phyloP scores from a whole-genome alignment of 169 alveolate genomes.

The Theileria orientalis region DNA sequence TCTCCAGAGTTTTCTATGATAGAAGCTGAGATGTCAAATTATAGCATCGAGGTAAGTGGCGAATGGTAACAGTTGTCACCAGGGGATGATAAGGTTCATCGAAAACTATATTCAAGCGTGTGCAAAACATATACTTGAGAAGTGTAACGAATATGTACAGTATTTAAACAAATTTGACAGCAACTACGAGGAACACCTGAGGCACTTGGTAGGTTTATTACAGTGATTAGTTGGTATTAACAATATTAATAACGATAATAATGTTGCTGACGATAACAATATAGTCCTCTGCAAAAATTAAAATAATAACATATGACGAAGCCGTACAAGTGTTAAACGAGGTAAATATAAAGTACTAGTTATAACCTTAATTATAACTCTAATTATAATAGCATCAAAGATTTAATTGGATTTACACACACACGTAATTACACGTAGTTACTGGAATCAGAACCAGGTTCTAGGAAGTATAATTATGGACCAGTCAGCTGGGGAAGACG shows the following conservation, averaged over 20 bases:
- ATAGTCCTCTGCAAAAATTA: slow-evolving; percentile 30
- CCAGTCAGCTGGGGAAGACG: slow-evolving; percentile 69
- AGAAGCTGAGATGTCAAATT: slow-evolving; percentile 91
- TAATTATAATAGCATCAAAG: too few relatives aligned
- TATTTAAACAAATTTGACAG: slow-evolving; percentile 43
- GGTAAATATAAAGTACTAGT: slow-evolving; percentile 15
- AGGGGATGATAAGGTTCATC: slow-evolving; percentile 63
- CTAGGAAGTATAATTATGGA: slow-evolving; percentile 76
- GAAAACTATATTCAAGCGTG: slow-evolving; percentile 54
- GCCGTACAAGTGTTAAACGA: slow-evolving; percentile 61
- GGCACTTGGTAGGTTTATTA: slow-evolving; percentile 19
- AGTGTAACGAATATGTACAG: slow-evolving; percentile 50
- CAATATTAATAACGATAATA: slow-evolving; percentile 24
- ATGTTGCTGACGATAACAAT: too few relatives aligned
- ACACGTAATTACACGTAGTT: background rate
- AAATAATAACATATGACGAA: slow-evolving; percentile 57
- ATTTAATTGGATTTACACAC: too few relatives aligned
- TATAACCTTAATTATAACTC: too few relatives aligned
- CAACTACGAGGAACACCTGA: slow-evolving; percentile 30
- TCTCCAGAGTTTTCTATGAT: slow-evolving; percentile 99
- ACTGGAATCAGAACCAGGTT: background rate
- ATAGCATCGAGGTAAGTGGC: slow-evolving; percentile 81
- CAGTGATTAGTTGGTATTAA: background rate
- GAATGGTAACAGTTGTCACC: background rate
- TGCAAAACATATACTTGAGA: slow-evolving; percentile 48